phyloP scores from a whole-genome alignment of 768 basidiomycete genomes.

The Russula brevipes region DNA sequence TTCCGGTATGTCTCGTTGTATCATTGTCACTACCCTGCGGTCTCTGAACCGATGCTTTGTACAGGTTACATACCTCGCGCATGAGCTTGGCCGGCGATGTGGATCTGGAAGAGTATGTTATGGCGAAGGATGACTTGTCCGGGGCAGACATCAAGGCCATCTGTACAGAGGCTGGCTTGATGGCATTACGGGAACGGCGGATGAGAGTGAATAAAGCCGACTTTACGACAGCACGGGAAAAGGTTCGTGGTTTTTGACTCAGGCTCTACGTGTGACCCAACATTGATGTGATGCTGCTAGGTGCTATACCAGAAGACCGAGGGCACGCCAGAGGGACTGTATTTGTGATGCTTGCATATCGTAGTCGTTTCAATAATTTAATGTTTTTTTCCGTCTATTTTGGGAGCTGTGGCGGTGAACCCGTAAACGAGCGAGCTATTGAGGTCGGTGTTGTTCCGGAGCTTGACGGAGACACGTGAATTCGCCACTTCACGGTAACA shows the following conservation, averaged over 20 bases:
- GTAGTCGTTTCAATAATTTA: conserved; percentile 15
- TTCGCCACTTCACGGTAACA: not conserved
- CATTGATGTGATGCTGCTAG: conserved; percentile 34
- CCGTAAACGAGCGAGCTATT: not conserved
- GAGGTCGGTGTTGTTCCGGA: not conserved
- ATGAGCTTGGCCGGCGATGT: conserved; percentile 90
- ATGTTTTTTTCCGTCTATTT: not conserved
- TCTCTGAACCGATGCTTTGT: conserved; percentile 16
- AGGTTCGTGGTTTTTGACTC: conserved; percentile 46
- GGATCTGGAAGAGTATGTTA: conserved; percentile 92
- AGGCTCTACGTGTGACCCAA: conserved; percentile 16
- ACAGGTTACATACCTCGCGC: conserved; percentile 83
- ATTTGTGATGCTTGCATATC: conserved; percentile 47
- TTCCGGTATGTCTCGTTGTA: conserved; percentile 57
- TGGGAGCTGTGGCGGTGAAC: not conserved
- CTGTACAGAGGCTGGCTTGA: conserved; percentile 95
- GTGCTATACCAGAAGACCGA: conserved; percentile 96
- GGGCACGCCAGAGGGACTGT: conserved; percentile 86
- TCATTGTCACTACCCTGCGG: not conserved
- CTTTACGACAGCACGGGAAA: conserved; percentile 87
- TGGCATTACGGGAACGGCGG: conserved; percentile 89
- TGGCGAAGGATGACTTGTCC: conserved; percentile 91
- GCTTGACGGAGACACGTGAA: conserved; percentile 8
- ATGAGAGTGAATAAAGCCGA: conserved; percentile 93
- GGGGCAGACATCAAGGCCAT: conserved; percentile 99